A percentile compares a stretch with the other conserved stretches of the same genome.
These are phyloP conservation scores for Podila epigama DNA, from an alignment of 192 early-diverging fungal genomes.

Conservation along the genomic window DNA sequence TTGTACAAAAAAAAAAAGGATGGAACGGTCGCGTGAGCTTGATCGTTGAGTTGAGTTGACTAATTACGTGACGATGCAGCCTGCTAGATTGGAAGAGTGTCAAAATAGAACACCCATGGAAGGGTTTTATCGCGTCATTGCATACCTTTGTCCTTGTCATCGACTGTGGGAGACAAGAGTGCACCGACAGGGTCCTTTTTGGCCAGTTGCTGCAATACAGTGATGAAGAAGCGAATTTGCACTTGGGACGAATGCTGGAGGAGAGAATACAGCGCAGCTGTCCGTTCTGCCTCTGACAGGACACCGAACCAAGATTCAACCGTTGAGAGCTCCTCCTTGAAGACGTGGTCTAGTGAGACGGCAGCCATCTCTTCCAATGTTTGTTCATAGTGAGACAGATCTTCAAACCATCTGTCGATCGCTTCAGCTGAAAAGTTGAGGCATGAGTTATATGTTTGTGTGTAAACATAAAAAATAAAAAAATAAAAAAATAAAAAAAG, in stretches of 20 bases:
- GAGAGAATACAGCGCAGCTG: conserved; percentile 89
- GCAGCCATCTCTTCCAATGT: conserved; percentile 92
- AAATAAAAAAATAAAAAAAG: background rate
- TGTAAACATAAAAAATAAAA: background rate
- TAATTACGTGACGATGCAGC: too few relatives aligned
- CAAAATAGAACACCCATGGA: too few relatives aligned
- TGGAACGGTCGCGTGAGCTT: too few relatives aligned
- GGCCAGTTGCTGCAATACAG: conserved; percentile 93
- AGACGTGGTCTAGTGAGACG: conserved; percentile 80
- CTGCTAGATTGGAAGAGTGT: too few relatives aligned
- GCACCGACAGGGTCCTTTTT: conserved; percentile 78
- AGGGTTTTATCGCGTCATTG: too few relatives aligned
- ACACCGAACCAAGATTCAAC: conserved; percentile 96
- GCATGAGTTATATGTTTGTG: too few relatives aligned
- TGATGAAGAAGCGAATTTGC: conserved; percentile 95
- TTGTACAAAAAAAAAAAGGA: too few relatives aligned
- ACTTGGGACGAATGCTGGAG: conserved; percentile 90
- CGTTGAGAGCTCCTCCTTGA: conserved; percentile 89
- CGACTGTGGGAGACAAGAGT: conserved; percentile 58
- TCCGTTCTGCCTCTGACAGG: conserved; percentile 88
- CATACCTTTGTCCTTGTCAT: conserved; percentile 54
- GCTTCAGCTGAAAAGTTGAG: conserved; percentile 62
- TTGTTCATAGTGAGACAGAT: conserved; percentile 89
- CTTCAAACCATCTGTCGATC: conserved; percentile 92
- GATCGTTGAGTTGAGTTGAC: too few relatives aligned